These are phyloP conservation scores for Apiospora sp. DNA, from an alignment of 2,329 filamentous ascomycete species.

Conservation along the genomic window DNA sequence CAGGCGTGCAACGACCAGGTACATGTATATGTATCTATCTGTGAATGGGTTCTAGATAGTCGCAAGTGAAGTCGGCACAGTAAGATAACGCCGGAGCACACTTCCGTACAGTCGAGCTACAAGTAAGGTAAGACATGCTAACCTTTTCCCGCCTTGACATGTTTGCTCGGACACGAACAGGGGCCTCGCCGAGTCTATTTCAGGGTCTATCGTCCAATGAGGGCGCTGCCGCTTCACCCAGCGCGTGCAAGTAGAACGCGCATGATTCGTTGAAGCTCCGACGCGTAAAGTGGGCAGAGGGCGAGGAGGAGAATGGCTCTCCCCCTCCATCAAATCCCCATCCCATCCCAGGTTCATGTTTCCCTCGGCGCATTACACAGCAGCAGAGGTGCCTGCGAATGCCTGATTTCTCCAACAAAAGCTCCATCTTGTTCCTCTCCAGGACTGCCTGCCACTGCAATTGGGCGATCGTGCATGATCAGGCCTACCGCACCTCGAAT, in stretches of 20 bases:
- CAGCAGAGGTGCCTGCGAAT: background rate
- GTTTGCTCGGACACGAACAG: conserved; percentile 15
- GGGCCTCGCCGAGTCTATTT: conserved; percentile 1
- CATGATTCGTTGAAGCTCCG: conserved; percentile 24
- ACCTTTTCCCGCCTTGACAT: background rate
- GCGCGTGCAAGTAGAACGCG: background rate
- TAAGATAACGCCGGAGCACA: background rate
- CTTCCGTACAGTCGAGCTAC: background rate
- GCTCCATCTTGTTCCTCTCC: background rate
- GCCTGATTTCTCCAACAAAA: conserved; percentile 11
- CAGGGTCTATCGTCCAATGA: conserved; percentile 19
- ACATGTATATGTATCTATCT: conserved; percentile 17
- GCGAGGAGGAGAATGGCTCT: conserved; percentile 14
- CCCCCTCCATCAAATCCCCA: conserved; percentile 4
- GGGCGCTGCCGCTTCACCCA: conserved; percentile 34
- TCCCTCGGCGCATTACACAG: background rate
- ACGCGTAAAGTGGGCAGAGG: conserved; percentile 36
- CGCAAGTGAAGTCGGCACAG: background rate
- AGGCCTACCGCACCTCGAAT: conserved; percentile 2
- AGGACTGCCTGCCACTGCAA: background rate
- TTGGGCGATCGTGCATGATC: background rate
- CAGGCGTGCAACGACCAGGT: background rate
- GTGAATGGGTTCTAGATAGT: conserved; percentile 5
- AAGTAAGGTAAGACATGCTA: conserved; percentile 1
- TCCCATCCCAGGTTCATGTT: background rate